These are phyloP conservation scores for Cystofilobasidium macerans DNA, from an alignment of 768 basidiomycete species.

Conservation along the genomic window DNA sequence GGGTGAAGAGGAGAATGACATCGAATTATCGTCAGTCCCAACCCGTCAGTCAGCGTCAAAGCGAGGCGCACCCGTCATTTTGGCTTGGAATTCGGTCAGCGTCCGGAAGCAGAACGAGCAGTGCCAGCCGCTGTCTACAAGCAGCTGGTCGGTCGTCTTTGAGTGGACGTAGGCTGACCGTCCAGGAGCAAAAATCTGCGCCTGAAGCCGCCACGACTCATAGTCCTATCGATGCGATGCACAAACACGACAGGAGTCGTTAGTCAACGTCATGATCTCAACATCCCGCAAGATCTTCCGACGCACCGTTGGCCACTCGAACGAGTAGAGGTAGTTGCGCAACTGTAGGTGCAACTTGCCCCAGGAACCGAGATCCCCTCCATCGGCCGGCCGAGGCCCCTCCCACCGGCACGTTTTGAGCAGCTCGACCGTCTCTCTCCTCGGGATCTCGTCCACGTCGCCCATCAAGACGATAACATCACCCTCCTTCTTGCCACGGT, in stretches of 20 bases:
- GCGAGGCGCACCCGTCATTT: constrained; percentile 41
- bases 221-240: constrained; percentile 30
- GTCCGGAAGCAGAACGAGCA: constrained; percentile 55
- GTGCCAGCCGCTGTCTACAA: constrained; percentile 60
- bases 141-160: constrained; percentile 43
- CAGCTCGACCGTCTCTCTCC: constrained; percentile 46
- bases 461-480: constrained; percentile 48
- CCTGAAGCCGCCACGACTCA: constrained; percentile 47
- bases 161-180: constrained; percentile 44
- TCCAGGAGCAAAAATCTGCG: constrained; percentile 44
- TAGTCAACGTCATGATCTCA: too few relatives aligned
- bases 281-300: too few relatives aligned
- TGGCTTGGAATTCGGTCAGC: constrained; percentile 49
- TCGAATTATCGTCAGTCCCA: not conserved
- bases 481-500: constrained; percentile 26
- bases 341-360: constrained; percentile 51
- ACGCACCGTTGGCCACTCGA: constrained; percentile 50
- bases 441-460: constrained; percentile 55
- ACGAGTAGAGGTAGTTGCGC: constrained; percentile 53
- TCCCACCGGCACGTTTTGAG: constrained; percentile 41
- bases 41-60: not conserved
- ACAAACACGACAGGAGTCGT: too few relatives aligned
- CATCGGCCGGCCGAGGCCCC: constrained; percentile 41
- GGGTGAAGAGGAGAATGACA: constrained; percentile 21
- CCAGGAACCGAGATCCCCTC: not conserved